These are phyloP conservation scores for Camelina laxa DNA, from an alignment of 345 rosid species.

Conservation along the genomic window DNA sequence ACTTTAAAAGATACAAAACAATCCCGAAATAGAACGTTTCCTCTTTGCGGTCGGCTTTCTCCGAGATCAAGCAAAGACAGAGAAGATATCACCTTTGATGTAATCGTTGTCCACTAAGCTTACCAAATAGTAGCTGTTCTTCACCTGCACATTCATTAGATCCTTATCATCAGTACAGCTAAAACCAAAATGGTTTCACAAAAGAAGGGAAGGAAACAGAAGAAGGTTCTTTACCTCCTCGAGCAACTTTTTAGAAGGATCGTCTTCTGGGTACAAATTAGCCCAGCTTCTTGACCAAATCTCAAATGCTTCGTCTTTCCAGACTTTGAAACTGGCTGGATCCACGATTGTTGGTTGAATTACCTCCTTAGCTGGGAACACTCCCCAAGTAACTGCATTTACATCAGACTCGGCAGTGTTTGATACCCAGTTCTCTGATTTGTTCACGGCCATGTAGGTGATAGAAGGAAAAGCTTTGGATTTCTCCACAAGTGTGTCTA, in stretches of 20 bases:
- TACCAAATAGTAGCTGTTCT: constrained; percentile 76
- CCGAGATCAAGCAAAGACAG: constrained; percentile 39
- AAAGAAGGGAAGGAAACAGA: not conserved
- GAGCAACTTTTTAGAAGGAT: constrained; percentile 64
- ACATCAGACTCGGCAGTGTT: constrained; percentile 56
- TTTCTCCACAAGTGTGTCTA: constrained; percentile 65
- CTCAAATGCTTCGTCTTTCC: constrained; percentile 99
- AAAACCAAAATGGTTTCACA: not conserved
- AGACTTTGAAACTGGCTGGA: constrained; percentile 87
- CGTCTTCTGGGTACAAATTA: constrained; percentile 71
- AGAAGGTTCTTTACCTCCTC: constrained; percentile 60
- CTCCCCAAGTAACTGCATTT: constrained; percentile 99
- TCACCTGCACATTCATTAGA: constrained; percentile 60
- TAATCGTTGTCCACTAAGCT: constrained; percentile 60
- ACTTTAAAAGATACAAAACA: constrained; percentile 30
- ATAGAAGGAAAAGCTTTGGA: constrained; percentile 64
- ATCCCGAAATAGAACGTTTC: constrained; percentile 15
- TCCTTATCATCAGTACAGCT: constrained; percentile 21
- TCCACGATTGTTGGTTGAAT: constrained; percentile 97
- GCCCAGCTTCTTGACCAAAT: constrained; percentile 96
- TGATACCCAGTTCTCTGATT: constrained; percentile 64
- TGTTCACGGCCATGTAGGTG: constrained; percentile 79
- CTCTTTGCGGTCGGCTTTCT: constrained; percentile 11
- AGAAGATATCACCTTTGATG: constrained; percentile 44
- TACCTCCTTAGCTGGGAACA: constrained; percentile 85